Evolutionary conservation across 805 yeast species (phyloP).

Genomic region (Yarrowia osloensis): DNA sequence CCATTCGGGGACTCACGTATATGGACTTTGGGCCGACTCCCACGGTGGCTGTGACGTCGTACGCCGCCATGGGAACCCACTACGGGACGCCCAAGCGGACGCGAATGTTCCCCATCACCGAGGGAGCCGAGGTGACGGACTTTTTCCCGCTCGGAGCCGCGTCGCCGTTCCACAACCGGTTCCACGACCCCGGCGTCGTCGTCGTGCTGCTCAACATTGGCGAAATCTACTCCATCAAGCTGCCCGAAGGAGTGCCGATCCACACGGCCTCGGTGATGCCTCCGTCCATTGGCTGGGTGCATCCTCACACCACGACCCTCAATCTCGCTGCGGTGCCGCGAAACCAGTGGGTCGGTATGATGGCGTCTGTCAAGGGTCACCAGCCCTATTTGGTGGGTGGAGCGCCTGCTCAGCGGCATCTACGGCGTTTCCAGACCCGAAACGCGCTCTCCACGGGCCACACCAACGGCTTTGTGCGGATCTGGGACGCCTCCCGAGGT

Average conservation of each 20-base stretch:
- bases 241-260: conserved; percentile 56
- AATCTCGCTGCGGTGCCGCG: conserved; percentile 59
- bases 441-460: conserved; percentile 80
- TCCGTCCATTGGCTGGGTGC: conserved; percentile 73
- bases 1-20: conserved; percentile 52
- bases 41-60: conserved; percentile 75
- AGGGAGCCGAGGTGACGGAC: conserved; percentile 47
- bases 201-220: conserved; percentile 64
- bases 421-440: conserved; percentile 53
- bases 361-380: conserved; percentile 48
- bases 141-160: conserved; percentile 58
- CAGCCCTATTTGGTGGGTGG: conserved; percentile 75
- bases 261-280: conserved; percentile 69
- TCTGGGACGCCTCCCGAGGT: conserved; percentile 80
- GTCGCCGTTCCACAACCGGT: conserved; percentile 78
- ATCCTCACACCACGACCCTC: conserved; percentile 66
- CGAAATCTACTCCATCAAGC: conserved; percentile 60
- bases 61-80: conserved; percentile 76
- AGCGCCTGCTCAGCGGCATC: conserved; percentile 56
- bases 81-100: conserved; percentile 64
- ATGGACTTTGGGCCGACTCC: conserved; percentile 79
- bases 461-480: conserved; percentile 71
- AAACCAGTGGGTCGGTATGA: conserved; percentile 77
- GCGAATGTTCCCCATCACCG: conserved; percentile 57
- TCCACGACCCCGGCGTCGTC: conserved; percentile 71